Percentiles rank a stretch among this genome's conserved stretches.
These are phyloP conservation scores for Lyophyllum semitale DNA, from an alignment of 768 basidiomycete species.

Conservation along the genomic window DNA sequence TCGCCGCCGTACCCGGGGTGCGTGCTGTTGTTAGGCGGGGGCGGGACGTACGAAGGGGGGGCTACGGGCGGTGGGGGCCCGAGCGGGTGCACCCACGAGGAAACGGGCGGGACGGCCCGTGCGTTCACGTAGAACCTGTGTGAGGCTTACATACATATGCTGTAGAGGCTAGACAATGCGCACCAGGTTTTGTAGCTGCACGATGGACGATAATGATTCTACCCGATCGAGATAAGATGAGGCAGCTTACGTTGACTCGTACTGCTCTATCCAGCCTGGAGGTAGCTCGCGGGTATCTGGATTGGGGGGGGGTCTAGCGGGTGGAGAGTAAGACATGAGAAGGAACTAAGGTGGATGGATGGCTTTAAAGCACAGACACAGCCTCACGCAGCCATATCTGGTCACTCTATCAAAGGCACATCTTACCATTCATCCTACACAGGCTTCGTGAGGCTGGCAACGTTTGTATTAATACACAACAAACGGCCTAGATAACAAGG, in stretches of 20 bases:
- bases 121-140: slow-evolving; percentile 82
- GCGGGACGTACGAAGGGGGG: slow-evolving; percentile 46
- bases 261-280: slow-evolving; percentile 69
- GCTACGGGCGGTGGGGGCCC: slow-evolving; percentile 47
- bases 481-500: too few species aligned
- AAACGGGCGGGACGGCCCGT: slow-evolving; percentile 56
- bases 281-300: slow-evolving; percentile 67
- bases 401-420: too few species aligned
- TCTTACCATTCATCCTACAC: too few species aligned
- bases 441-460: not conserved
- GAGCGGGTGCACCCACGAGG: slow-evolving; percentile 73
- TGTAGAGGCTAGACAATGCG: slow-evolving; percentile 14
- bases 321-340: slow-evolving; percentile 21
- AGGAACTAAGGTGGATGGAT: too few species aligned
- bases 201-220: slow-evolving; percentile 5
- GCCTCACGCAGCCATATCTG: slow-evolving; percentile 15
- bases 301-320: slow-evolving; percentile 32
- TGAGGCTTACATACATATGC: not conserved
- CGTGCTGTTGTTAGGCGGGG: slow-evolving; percentile 39
- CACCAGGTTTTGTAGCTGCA: slow-evolving; percentile 69
- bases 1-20: slow-evolving; percentile 1
- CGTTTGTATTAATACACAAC: not conserved
- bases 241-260: slow-evolving; percentile 61
- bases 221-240: slow-evolving; percentile 25
- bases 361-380: slow-evolving; percentile 3